These are phyloP conservation scores for Dothideomycetes sp. DNA, from an alignment of 2,329 filamentous ascomycete species.

Conservation along the genomic window DNA sequence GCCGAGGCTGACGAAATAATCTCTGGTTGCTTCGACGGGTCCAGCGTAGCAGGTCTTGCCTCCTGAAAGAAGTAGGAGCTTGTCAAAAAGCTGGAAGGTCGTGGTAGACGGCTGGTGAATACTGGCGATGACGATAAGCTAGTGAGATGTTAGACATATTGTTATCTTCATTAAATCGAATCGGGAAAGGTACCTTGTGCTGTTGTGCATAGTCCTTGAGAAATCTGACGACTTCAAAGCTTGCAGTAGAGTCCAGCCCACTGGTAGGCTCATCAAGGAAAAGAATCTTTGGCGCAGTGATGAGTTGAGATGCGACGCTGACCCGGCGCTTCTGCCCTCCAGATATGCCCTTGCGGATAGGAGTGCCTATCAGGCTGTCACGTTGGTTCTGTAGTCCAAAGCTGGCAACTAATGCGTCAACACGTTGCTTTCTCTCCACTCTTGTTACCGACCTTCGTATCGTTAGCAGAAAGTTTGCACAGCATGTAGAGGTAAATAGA, in stretches of 20 bases:
- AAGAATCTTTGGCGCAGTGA: constrained; percentile 65
- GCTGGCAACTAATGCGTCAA: constrained; percentile 51
- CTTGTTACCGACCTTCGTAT: constrained; percentile 34
- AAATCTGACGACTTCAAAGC: constrained; percentile 62
- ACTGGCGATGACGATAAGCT: constrained; percentile 35
- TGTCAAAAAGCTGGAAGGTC: constrained; percentile 68
- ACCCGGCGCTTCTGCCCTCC: constrained; percentile 73
- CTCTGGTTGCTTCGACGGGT: constrained; percentile 36
- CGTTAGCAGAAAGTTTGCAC: not conserved
- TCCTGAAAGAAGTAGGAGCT: constrained; percentile 57
- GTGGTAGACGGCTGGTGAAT: constrained; percentile 75
- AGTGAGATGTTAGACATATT: not conserved
- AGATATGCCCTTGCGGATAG: constrained; percentile 67
- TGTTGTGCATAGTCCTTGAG: constrained; percentile 50
- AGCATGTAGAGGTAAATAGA: not conserved
- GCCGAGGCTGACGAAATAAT: constrained; percentile 51
- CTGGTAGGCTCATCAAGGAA: constrained; percentile 77
- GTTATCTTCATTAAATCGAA: not conserved
- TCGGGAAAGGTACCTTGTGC: constrained; percentile 42
- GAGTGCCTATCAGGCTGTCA: constrained; percentile 63
- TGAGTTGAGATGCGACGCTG: constrained; percentile 66
- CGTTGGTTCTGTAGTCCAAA: constrained; percentile 62
- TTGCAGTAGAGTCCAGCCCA: constrained; percentile 66
- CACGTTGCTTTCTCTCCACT: constrained; percentile 45
- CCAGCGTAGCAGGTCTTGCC: constrained; percentile 65